Evolutionary conservation across 225 moss, liverwort and hornwort species (phyloP).

Genomic region (Marchantia paleacea): DNA sequence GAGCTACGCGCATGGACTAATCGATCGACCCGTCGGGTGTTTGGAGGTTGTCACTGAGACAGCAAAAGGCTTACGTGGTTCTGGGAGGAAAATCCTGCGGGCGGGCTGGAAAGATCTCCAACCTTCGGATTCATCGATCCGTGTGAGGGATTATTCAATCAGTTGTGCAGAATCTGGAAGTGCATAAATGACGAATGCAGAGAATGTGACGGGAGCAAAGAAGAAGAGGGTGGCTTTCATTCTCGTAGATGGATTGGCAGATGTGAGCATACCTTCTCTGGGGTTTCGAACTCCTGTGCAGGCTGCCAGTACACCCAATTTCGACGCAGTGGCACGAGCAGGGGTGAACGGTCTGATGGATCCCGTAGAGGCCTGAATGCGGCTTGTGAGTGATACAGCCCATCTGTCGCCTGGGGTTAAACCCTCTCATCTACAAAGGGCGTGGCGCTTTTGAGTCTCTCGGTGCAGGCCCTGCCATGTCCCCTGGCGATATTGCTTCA

Average conservation of each 20-base stretch:
- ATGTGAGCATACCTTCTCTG: slow-evolving; percentile 76
- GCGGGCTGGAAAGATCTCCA: too few relatives aligned
- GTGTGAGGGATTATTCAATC: too few relatives aligned
- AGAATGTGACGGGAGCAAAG: background rate
- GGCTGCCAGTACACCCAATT: slow-evolving; percentile 74
- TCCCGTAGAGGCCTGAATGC: slow-evolving; percentile 93
- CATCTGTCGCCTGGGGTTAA: slow-evolving; percentile 85
- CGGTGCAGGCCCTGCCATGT: slow-evolving; percentile 91
- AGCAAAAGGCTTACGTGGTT: too few relatives aligned
- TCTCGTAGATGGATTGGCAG: slow-evolving; percentile 82
- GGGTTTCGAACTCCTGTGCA: slow-evolving; percentile 72
- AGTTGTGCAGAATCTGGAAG: too few relatives aligned
- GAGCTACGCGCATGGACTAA: too few relatives aligned
- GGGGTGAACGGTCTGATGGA: slow-evolving; percentile 95
- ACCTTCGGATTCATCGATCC: too few relatives aligned
- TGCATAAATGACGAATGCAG: slow-evolving; percentile 2
- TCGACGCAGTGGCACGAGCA: slow-evolving; percentile 82
- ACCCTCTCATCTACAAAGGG: slow-evolving; percentile 75
- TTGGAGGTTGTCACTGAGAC: too few relatives aligned
- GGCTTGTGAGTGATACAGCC: slow-evolving; percentile 91
- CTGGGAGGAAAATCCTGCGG: too few relatives aligned
- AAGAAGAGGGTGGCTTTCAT: slow-evolving; percentile 73
- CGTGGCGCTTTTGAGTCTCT: slow-evolving; percentile 97
- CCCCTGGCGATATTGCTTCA: slow-evolving; percentile 98
- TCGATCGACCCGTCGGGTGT: too few relatives aligned